A percentile compares a stretch with the other conserved stretches of the same genome.
phyloP scores from a whole-genome alignment of 2,329 filamentous ascomycete genomes.

The Epichloe brachyelytri region DNA sequence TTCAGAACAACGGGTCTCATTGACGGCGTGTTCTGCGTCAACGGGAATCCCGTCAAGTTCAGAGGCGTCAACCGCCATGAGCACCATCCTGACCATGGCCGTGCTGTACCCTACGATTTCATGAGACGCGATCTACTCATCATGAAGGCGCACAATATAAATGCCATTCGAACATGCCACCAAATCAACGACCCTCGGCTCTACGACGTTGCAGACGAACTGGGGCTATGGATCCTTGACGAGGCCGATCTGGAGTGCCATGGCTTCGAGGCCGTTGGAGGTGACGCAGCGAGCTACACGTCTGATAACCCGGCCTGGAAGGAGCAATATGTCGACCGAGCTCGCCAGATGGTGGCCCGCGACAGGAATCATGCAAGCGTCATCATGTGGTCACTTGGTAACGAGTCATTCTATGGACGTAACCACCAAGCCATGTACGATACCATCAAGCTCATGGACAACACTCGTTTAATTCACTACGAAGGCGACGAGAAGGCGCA shows the following conservation, averaged over 20 bases:
- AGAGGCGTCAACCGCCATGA: constrained; percentile 61
- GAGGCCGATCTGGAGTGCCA: constrained; percentile 44
- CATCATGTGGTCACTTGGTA: constrained; percentile 60
- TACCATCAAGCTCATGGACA: constrained; percentile 43
- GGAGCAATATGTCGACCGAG: constrained; percentile 54
- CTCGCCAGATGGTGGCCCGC: constrained; percentile 48
- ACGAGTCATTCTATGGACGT: constrained; percentile 56
- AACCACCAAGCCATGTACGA: constrained; percentile 59
- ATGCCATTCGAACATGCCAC: constrained; percentile 56
- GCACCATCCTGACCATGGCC: constrained; percentile 49
- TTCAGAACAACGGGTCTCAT: constrained; percentile 51
- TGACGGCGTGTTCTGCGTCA: constrained; percentile 49
- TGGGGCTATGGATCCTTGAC: constrained; percentile 52
- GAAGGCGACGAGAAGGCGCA: constrained; percentile 46
- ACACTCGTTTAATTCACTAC: constrained; percentile 49
- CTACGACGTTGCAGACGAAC: constrained; percentile 48
- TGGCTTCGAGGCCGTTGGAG: constrained; percentile 31
- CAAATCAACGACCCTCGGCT: constrained; percentile 48
- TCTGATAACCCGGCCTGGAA: constrained; percentile 49
- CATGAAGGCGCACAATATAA: constrained; percentile 60
- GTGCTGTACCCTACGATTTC: constrained; percentile 48
- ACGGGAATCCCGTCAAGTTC: constrained; percentile 50
- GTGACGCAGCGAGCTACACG: constrained; percentile 27
- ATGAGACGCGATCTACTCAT: constrained; percentile 46
- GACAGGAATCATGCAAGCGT: constrained; percentile 49